A percentile compares a stretch with the other conserved stretches of the same genome.
Conservation (phyloP, 768 basidiomycete species). For the Boletales sp. region DNA sequence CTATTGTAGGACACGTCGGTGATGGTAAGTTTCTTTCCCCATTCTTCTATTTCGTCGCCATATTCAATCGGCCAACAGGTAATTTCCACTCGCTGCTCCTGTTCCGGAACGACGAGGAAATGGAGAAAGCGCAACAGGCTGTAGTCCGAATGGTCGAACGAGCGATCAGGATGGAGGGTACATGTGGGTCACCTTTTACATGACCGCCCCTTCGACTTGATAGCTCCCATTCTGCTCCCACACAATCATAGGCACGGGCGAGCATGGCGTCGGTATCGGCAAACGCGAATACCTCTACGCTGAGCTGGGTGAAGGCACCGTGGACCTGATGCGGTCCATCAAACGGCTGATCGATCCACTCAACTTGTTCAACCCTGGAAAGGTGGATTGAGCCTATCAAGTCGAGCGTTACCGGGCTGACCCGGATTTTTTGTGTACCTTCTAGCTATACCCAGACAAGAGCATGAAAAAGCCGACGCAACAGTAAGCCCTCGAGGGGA, state of each 20-base stretch:
- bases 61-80: slow-evolving; percentile 23
- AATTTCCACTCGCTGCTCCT: slow-evolving; percentile 53
- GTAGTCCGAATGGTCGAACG: slow-evolving; percentile 63
- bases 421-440: background rate
- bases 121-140: slow-evolving; percentile 36
- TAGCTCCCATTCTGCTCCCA: background rate
- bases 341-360: slow-evolving; percentile 74
- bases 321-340: slow-evolving; percentile 79
- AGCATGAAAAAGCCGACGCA: slow-evolving; percentile 14
- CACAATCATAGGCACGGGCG: slow-evolving; percentile 55
- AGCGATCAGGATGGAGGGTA: slow-evolving; percentile 69
- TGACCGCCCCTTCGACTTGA: background rate
- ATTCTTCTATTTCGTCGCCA: slow-evolving; percentile 23
- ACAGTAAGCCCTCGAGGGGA: background rate
- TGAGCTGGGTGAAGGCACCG: slow-evolving; percentile 81
- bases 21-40: slow-evolving; percentile 43
- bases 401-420: background rate
- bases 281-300: slow-evolving; percentile 77
- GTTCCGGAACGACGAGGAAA: slow-evolving; percentile 56
- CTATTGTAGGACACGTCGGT: slow-evolving; percentile 75
- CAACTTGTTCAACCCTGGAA: slow-evolving; percentile 80
- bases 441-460: slow-evolving; percentile 23
- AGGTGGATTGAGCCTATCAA: slow-evolving; percentile 38
- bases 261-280: slow-evolving; percentile 86
- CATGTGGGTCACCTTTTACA: slow-evolving; percentile 43